Evolutionary conservation across 257 asterid species (phyloP).

Genomic region (Fraxinus anomala): DNA sequence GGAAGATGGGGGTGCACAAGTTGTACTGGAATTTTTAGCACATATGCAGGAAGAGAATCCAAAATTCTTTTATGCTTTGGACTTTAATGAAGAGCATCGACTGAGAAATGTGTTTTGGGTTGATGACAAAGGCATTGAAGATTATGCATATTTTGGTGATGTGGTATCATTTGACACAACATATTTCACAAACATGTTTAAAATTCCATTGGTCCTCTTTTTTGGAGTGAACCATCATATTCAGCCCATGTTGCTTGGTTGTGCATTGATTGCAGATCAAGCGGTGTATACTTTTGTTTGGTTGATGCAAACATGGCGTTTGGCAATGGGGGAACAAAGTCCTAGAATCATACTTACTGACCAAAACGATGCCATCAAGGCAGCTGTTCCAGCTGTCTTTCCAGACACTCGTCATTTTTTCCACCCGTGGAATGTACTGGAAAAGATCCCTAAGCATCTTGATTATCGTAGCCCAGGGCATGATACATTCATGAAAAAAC

Average conservation of each 20-base stretch:
- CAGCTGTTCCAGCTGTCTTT: slow-evolving; percentile 59
- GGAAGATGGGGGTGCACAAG: slow-evolving; percentile 79
- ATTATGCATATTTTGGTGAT: slow-evolving; percentile 62
- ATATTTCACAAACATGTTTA: slow-evolving; percentile 64
- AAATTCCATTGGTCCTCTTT: slow-evolving; percentile 75
- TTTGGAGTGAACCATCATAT: slow-evolving; percentile 84
- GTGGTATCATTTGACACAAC: slow-evolving; percentile 75
- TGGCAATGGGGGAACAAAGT: slow-evolving; percentile 82
- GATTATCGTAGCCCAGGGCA: slow-evolving; percentile 72
- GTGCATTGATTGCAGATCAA: slow-evolving; percentile 86
- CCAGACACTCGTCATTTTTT: slow-evolving; percentile 59
- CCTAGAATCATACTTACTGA: slow-evolving; percentile 73
- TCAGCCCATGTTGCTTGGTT: slow-evolving; percentile 81
- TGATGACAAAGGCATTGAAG: slow-evolving; percentile 85
- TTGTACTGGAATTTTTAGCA: slow-evolving; percentile 63
- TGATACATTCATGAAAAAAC: slow-evolving; percentile 59
- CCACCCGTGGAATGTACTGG: slow-evolving; percentile 69
- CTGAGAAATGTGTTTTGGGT: slow-evolving; percentile 93
- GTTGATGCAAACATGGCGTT: slow-evolving; percentile 79
- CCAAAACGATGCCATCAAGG: slow-evolving; percentile 65
- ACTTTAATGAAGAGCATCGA: slow-evolving; percentile 81
- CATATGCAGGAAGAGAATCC: slow-evolving; percentile 87
- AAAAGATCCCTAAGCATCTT: slow-evolving; percentile 63
- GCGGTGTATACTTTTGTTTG: slow-evolving; percentile 69
- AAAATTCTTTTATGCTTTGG: slow-evolving; percentile 68